Conservation (phyloP, 2,329 filamentous ascomycete genomes). For the Metarhizium robertsii region DNA sequence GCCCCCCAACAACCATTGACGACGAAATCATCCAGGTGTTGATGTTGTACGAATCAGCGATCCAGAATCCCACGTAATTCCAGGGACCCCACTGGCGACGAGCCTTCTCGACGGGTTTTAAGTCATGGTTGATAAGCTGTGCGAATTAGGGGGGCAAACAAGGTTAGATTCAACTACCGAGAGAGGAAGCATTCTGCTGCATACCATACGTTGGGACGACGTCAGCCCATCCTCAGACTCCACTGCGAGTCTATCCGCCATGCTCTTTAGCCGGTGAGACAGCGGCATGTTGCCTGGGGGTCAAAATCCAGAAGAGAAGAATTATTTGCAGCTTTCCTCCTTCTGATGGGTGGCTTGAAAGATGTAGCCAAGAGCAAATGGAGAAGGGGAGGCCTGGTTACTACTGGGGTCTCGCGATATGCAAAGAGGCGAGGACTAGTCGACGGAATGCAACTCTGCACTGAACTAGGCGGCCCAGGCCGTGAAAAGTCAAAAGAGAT, state of each 20-base stretch:
- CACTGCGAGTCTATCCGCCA: constrained; percentile 57
- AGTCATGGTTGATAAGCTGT: constrained; percentile 70
- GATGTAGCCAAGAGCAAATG: too few species aligned
- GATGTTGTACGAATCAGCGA: constrained; percentile 79
- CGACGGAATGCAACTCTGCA: too few species aligned
- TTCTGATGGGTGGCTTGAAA: too few species aligned
- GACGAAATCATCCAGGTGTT: constrained; percentile 94
- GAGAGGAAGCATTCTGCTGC: constrained; percentile 8
- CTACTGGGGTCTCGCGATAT: too few species aligned
- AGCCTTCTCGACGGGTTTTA: constrained; percentile 70
- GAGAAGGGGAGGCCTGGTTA: too few species aligned
- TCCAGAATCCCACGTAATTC: constrained; percentile 87
- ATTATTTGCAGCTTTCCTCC: too few species aligned
- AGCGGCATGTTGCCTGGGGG: not conserved
- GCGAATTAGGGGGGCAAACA: not conserved
- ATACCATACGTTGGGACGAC: constrained; percentile 68
- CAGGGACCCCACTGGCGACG: constrained; percentile 76
- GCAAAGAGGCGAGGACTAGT: too few species aligned
- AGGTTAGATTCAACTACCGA: not conserved
- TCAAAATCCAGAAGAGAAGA: not conserved
- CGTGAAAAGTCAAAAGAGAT: too few species aligned
- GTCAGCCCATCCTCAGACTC: constrained; percentile 68
- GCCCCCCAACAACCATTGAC: constrained; percentile 65
- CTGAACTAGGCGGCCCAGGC: too few species aligned
- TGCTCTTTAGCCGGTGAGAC: constrained; percentile 21